Conservation (phyloP, 2,329 filamentous ascomycete species). For the Diplodia mutila region DNA sequence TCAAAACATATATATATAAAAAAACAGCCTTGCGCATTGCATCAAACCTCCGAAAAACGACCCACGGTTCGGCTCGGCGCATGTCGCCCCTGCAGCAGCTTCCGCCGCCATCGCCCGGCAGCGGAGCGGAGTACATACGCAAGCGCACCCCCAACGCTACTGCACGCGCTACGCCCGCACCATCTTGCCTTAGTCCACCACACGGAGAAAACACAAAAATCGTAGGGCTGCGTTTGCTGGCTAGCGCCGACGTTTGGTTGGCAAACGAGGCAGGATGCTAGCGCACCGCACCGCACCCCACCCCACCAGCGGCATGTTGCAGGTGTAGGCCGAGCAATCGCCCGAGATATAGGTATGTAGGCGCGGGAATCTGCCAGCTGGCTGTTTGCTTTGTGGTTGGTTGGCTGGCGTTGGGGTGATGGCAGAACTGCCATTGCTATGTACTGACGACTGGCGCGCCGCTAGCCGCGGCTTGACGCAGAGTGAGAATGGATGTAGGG, state of each 20-base stretch:
- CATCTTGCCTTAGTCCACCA: not conserved
- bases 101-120: not conserved
- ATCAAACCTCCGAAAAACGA: not conserved
- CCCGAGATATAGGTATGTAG: not conserved
- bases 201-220: not conserved
- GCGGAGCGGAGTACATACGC: not conserved
- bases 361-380: not conserved
- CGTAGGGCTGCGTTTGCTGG: not conserved
- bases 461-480: not conserved
- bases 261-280: not conserved
- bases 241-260: not conserved
- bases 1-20: too few relatives aligned
- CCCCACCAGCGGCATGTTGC: not conserved
- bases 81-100: not conserved
- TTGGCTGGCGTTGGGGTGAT: not conserved
- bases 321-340: not conserved
- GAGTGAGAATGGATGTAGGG: not conserved
- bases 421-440: not conserved
- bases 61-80: not conserved
- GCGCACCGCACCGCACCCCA: too few relatives aligned
- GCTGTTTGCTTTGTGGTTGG: not conserved
- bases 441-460: not conserved
- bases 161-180: not conserved
- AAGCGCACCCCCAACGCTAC: not conserved
- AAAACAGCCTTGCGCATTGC: not conserved